Evolutionary conservation across 371 early-diverging fungal genomes (phyloP).

Genomic region (Sporodiniella umbellata): DNA sequence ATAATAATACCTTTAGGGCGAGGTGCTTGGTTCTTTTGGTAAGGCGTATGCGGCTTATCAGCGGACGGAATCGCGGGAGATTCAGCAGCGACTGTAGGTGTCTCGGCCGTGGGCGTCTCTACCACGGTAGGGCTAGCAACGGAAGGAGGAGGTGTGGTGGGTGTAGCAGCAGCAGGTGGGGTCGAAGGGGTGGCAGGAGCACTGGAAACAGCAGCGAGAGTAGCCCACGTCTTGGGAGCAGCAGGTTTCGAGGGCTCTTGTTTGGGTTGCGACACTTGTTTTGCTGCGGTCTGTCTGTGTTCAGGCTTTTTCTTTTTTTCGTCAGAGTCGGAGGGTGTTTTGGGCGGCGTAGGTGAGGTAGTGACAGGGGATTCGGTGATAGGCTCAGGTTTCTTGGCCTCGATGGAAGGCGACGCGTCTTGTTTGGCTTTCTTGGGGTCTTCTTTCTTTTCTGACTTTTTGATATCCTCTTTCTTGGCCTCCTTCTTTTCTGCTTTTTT

Average conservation of each 20-base stretch:
- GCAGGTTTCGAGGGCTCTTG: constrained; percentile 11
- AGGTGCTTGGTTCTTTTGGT: constrained; percentile 7
- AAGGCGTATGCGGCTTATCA: constrained; percentile 6
- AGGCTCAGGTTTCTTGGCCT: not conserved
- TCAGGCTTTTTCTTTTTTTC: constrained; percentile 10
- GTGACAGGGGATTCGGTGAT: not conserved
- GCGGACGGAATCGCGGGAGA: not conserved
- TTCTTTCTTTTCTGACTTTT: too few species aligned
- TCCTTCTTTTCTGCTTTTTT: constrained; percentile 3
- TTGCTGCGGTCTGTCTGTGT: constrained; percentile 1
- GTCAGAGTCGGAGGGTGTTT: not conserved
- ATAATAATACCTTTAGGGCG: constrained; percentile 12
- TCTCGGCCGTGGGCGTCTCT: constrained; percentile 14
- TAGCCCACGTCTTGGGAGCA: constrained; percentile 53
- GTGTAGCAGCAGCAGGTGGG: not conserved
- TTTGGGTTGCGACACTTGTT: constrained; percentile 9
- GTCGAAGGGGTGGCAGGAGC: not conserved
- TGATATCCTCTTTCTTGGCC: too few species aligned
- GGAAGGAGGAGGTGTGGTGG: not conserved
- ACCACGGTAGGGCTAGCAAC: not conserved
- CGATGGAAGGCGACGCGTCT: too few species aligned
- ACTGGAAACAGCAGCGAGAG: constrained; percentile 31
- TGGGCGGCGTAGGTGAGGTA: not conserved
- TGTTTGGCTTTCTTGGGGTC: too few species aligned
- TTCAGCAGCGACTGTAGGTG: constrained; percentile 15